Evolutionary conservation across 495 filamentous ascomycete genomes (phyloP), one percentile per base, ranked within the genome.

Genomic region (Elasticomyces elasticus): DNA sequence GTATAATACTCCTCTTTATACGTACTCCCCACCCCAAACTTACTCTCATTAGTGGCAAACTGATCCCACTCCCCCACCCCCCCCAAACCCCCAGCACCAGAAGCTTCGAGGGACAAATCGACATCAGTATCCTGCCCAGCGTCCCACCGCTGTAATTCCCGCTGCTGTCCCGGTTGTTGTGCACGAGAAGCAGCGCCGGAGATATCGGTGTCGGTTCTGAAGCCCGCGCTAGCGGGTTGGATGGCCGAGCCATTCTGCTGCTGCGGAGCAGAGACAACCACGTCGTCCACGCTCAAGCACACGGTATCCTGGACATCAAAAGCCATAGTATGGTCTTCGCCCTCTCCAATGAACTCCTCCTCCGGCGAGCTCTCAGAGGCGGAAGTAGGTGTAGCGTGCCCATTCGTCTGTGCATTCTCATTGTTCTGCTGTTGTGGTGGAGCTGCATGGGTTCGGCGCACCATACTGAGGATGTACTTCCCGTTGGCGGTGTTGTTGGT

Each of bases 1-100:
- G 94, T 99, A 66, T 99, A 99, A 43, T 91, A 80, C 61, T 84
- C 87, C 67, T 97, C 94, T 60, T 96, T 83, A 65, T 95, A 97
- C 59, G 85, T 85, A 17, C 81, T 88, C 69, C 79, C 87, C 31
- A 91, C 69, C 9, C 92, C 92, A 64, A 94, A 97, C 2, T 86
- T 80, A 30, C 81, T 77, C 67, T 94, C 84, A 60, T 98, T 97
- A 38, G 76, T 80, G 63, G 87, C 85, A 62, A 99, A 99, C 66
- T 99, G 92, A 66, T 99, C 89, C 92, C 92, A 99, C 19, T n/a
- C n/a, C n/a, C n/a, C n/a, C n/a, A n/a, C n/a, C n/a, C n/a, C n/a
- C n/a, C n/a, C n/a, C n/a, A n/a, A n/a, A n/a, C n/a, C n/a, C n/a
- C 54, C 59, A 5, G 62, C 49, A 6, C 51, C 56, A 27, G 67